Percentiles rank a stretch among this genome's conserved stretches.
These are phyloP conservation scores for Boletales sp. DNA, from an alignment of 768 basidiomycete genomes.

Conservation along the genomic window DNA sequence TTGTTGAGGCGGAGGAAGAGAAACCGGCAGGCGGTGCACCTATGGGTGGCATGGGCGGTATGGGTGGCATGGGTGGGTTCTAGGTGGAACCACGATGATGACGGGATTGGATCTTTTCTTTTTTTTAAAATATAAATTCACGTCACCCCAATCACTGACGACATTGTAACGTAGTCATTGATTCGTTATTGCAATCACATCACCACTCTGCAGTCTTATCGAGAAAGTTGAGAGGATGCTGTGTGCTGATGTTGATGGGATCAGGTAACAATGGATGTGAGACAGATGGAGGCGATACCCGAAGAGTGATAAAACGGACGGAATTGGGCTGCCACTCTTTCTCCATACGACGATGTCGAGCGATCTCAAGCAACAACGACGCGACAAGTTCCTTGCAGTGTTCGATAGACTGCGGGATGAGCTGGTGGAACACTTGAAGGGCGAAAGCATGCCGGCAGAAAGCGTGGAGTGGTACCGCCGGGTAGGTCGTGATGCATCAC, in stretches of 20 bases:
- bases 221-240: no score
- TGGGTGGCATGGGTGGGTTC: conserved; percentile 54
- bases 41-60: conserved; percentile 66
- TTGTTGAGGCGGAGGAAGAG: conserved; percentile 89
- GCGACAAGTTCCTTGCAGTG: conserved; percentile 66
- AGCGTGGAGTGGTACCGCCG: conserved; percentile 81
- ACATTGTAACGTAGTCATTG: conserved; percentile 11
- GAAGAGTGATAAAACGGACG: no score
- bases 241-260: no score
- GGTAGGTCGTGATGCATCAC: conserved; percentile 40
- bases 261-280: no score
- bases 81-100: conserved; percentile 16
- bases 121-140: no score
- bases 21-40: conserved; percentile 47
- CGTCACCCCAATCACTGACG: no score
- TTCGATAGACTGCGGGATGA: conserved; percentile 75
- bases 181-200: conserved; percentile 20
- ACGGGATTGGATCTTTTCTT: no score
- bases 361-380: conserved; percentile 40
- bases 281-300: no score
- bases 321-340: background rate
- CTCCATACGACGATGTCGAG: conserved; percentile 13
- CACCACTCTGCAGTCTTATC: conserved; percentile 17
- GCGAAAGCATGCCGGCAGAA: conserved; percentile 78
- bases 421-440: conserved; percentile 62